phyloP scores from a whole-genome alignment of 2,329 filamentous ascomycete species.

The Penicillium sp. region DNA sequence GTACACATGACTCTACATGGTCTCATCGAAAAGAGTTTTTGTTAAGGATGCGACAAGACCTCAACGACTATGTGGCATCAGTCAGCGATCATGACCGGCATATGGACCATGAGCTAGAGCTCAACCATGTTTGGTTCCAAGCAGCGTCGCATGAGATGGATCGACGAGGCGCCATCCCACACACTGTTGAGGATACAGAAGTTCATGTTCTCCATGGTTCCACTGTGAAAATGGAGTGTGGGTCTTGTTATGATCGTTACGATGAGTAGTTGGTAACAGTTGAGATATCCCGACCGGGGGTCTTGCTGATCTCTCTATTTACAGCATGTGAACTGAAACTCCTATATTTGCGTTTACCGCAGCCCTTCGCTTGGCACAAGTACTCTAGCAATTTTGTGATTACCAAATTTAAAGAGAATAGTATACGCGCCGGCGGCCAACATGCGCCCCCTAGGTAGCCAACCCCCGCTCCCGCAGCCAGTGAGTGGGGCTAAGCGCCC shows the following conservation, averaged over 20 bases:
- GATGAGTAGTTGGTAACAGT: slow-evolving; percentile 3
- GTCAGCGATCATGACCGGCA: background rate
- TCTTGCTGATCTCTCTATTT: background rate
- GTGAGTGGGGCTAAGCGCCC: too few relatives aligned
- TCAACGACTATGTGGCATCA: slow-evolving; percentile 19
- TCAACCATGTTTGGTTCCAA: slow-evolving; percentile 27
- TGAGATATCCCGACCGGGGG: background rate
- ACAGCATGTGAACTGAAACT: too few relatives aligned
- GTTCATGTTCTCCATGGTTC: slow-evolving; percentile 25
- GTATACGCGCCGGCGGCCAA: too few relatives aligned
- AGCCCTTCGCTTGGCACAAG: too few relatives aligned
- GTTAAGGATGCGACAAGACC: slow-evolving; percentile 27
- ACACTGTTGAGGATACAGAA: slow-evolving; percentile 18
- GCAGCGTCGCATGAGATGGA: slow-evolving; percentile 25
- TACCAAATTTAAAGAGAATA: too few relatives aligned
- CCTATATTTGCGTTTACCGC: too few relatives aligned
- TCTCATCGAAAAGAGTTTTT: slow-evolving; percentile 26
- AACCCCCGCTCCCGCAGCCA: too few relatives aligned
- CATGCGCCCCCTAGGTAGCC: too few relatives aligned
- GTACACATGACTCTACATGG: slow-evolving; percentile 16
- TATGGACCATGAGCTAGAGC: slow-evolving; percentile 1
- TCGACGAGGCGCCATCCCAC: slow-evolving; percentile 22
- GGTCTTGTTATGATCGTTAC: slow-evolving; percentile 22
- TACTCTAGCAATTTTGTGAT: too few relatives aligned
- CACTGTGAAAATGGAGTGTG: slow-evolving; percentile 18